Conservation (phyloP, 306 rosid species). For the Quercus variabilis region DNA sequence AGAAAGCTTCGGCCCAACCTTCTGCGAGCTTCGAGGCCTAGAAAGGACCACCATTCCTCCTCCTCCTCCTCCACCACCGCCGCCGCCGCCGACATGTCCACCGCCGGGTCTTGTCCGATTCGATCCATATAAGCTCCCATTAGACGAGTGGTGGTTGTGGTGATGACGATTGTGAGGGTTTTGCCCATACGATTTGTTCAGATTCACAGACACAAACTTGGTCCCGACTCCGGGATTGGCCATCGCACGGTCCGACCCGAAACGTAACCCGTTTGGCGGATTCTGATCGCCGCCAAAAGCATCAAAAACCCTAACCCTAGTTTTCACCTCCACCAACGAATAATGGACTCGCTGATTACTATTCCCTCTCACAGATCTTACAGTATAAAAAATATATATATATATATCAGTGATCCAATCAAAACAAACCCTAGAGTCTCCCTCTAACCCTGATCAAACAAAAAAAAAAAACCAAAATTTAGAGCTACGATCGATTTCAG, state of each 20-base stretch:
- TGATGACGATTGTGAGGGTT: conserved; percentile 33
- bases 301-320: conserved; percentile 62
- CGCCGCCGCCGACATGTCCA: conserved; percentile 28
- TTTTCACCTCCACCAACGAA: conserved; percentile 21
- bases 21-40: conserved; percentile 90
- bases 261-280: conserved; percentile 40
- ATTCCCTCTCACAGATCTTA: conserved; percentile 31
- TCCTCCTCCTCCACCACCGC: conserved; percentile 46
- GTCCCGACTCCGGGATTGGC: conserved; percentile 82
- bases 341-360: neutral
- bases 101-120: conserved; percentile 48
- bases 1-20: conserved; percentile 85
- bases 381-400: neutral
- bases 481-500: conserved; percentile 10
- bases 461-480: neutral
- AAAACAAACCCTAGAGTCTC: conserved; percentile 19
- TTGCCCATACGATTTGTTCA: conserved; percentile 96
- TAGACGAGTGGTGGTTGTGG: conserved; percentile 20
- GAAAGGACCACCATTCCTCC: conserved; percentile 83
- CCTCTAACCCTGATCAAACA: conserved; percentile 28
- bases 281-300: conserved; percentile 49
- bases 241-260: conserved; percentile 53
- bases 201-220: conserved; percentile 89
- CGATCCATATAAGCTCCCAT: conserved; percentile 48
- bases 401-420: neutral